A percentile compares a stretch with the other conserved stretches of the same genome.
These are phyloP conservation scores for Solanum neorickii DNA, from an alignment of 257 asterid species.

Conservation along the genomic window DNA sequence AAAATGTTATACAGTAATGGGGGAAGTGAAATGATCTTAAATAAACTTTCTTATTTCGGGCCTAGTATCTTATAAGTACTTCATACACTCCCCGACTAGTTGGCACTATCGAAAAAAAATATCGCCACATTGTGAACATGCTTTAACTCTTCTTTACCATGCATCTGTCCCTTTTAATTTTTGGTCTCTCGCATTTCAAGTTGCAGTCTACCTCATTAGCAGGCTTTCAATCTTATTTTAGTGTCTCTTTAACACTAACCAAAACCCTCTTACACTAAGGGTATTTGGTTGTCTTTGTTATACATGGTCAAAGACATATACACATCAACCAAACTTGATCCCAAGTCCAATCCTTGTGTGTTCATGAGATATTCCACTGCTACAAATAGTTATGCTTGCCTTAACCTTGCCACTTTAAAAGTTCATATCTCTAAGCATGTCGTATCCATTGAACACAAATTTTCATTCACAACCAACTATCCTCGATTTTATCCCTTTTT, in stretches of 20 bases:
- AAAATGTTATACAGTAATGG: neutral
- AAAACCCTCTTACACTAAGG: too few relatives aligned
- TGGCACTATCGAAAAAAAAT: too few relatives aligned
- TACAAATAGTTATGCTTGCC: neutral
- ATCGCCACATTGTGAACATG: too few relatives aligned
- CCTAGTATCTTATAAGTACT: neutral
- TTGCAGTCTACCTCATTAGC: neutral
- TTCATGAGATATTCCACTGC: neutral
- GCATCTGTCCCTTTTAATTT: neutral
- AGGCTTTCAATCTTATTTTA: too few relatives aligned
- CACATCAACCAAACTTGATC: too few relatives aligned
- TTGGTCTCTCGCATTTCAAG: neutral
- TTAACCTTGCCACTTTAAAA: too few relatives aligned
- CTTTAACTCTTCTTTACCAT: neutral
- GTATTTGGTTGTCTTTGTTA: too few relatives aligned
- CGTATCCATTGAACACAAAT: neutral
- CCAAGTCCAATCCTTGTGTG: neutral
- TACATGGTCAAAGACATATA: too few relatives aligned
- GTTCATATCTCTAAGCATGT: neutral
- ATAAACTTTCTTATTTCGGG: neutral
- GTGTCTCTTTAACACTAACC: too few relatives aligned
- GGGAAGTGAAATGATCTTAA: neutral
- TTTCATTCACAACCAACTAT: too few relatives aligned
- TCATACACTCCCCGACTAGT: neutral
- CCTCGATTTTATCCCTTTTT: too few relatives aligned